phyloP scores from a whole-genome alignment of 2,329 filamentous ascomycete species.

The Polytolypa hystricis region DNA sequence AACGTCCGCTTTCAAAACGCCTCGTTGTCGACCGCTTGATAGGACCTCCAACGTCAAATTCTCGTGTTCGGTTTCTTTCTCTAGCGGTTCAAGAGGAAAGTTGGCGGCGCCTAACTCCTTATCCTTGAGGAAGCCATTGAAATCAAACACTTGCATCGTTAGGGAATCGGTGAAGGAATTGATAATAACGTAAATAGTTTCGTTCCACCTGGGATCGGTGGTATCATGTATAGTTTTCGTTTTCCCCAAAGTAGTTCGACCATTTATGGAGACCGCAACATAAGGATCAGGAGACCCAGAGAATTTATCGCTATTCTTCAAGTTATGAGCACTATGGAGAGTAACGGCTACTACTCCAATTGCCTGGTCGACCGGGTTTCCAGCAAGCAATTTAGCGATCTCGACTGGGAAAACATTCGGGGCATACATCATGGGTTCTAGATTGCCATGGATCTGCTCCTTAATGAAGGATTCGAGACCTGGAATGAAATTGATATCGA shows the following conservation, averaged over 20 bases:
- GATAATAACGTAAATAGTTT: slow-evolving; percentile 91
- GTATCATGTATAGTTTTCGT: slow-evolving; percentile 84
- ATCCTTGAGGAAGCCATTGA: slow-evolving; percentile 92
- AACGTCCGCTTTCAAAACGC: slow-evolving; percentile 68
- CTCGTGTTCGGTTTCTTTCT: slow-evolving; percentile 66
- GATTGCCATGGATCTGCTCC: slow-evolving; percentile 88
- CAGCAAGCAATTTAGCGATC: slow-evolving; percentile 94
- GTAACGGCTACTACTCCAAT: slow-evolving; percentile 89
- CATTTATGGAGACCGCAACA: slow-evolving; percentile 71
- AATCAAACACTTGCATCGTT: slow-evolving; percentile 78
- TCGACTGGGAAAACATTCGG: slow-evolving; percentile 98
- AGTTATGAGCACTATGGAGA: slow-evolving; percentile 76
- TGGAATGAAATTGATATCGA: slow-evolving; percentile 98
- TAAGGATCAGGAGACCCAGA: slow-evolving; percentile 88
- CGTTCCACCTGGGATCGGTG: slow-evolving; percentile 83
- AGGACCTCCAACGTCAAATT: slow-evolving; percentile 77
- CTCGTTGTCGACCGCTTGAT: slow-evolving; percentile 72
- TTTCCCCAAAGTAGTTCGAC: slow-evolving; percentile 65
- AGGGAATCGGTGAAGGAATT: slow-evolving; percentile 82
- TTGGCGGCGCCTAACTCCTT: slow-evolving; percentile 84
- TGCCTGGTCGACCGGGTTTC: slow-evolving; percentile 86
- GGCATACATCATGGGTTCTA: slow-evolving; percentile 95
- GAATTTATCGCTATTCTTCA: slow-evolving; percentile 94
- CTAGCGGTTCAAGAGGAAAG: slow-evolving; percentile 72
- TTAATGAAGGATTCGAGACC: slow-evolving; percentile 87